phyloP scores from a whole-genome alignment of 2,329 filamentous ascomycete genomes.

The Hypoxylon sp. region DNA sequence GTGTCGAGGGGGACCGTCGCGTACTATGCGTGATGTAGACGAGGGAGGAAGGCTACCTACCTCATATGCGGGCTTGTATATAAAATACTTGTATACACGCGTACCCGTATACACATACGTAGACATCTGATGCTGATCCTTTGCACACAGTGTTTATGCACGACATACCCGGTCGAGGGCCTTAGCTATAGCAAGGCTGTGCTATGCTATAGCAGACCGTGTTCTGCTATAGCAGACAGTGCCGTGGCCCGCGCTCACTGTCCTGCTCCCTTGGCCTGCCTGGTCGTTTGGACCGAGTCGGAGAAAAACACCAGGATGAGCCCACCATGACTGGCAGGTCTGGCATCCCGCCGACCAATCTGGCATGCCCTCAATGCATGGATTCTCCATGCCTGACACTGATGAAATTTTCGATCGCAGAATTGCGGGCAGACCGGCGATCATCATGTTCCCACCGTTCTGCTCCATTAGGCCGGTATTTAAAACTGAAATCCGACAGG shows the following conservation, averaged over 20 bases:
- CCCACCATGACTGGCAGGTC: conserved; percentile 3
- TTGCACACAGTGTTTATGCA: neutral
- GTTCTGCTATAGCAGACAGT: conserved; percentile 5
- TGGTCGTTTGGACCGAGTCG: neutral
- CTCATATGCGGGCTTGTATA: no score
- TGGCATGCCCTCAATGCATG: conserved; percentile 8
- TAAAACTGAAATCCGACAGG: conserved; percentile 1
- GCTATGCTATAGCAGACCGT: no score
- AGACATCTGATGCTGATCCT: no score
- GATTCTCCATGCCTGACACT: neutral
- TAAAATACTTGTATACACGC: no score
- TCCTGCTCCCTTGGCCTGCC: no score
- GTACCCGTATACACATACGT: no score
- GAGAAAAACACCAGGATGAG: conserved; percentile 10
- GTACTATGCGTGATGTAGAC: no score
- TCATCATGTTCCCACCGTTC: conserved; percentile 9
- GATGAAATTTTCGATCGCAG: conserved; percentile 18
- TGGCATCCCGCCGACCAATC: conserved; percentile 6
- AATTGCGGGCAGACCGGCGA: conserved; percentile 8
- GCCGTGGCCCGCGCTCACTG: no score
- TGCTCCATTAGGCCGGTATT: conserved; percentile 8
- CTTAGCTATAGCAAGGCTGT: no score
- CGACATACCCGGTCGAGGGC: neutral
- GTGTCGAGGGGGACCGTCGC: conserved; percentile 18
- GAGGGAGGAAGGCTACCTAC: no score